Percentiles rank a stretch among this genome's conserved stretches.
phyloP scores from a whole-genome alignment of 805 yeast genomes.

The Metschnikowia proteae region DNA sequence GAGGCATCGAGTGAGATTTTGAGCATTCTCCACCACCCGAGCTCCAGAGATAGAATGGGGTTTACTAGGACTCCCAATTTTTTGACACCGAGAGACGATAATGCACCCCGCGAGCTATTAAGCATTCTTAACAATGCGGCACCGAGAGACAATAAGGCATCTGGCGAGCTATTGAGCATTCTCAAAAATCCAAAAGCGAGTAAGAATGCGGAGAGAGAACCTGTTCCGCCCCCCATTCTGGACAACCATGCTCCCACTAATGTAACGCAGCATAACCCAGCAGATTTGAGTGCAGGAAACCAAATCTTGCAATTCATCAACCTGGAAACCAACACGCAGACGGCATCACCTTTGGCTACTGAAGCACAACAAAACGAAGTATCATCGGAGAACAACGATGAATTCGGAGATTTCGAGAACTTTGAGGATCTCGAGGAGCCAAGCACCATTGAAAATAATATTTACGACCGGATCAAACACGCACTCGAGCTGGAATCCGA shows the following conservation, averaged over 20 bases:
- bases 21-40: neutral
- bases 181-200: neutral
- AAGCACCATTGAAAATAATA: conserved; percentile 25
- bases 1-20: no score
- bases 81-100: neutral
- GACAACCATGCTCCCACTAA: neutral
- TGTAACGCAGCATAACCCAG: conserved; percentile 4
- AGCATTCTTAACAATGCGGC: neutral
- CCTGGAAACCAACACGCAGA: conserved; percentile 5
- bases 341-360: neutral
- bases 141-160: neutral
- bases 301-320: conserved; percentile 18
- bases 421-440: conserved; percentile 28
- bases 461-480: conserved; percentile 17
- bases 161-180: conserved; percentile 2
- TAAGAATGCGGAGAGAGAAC: conserved; percentile 2
- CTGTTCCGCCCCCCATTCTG: neutral
- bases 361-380: neutral
- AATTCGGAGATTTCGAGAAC: conserved; percentile 33
- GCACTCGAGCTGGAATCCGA: conserved; percentile 35
- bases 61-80: no score
- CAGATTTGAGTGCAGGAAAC: conserved; percentile 20
- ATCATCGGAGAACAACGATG: conserved; percentile 5
- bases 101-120: neutral
- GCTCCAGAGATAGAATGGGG: no score